Conservation (phyloP, 139 green algal species). For the Auxenochlorella protothecoides region DNA sequence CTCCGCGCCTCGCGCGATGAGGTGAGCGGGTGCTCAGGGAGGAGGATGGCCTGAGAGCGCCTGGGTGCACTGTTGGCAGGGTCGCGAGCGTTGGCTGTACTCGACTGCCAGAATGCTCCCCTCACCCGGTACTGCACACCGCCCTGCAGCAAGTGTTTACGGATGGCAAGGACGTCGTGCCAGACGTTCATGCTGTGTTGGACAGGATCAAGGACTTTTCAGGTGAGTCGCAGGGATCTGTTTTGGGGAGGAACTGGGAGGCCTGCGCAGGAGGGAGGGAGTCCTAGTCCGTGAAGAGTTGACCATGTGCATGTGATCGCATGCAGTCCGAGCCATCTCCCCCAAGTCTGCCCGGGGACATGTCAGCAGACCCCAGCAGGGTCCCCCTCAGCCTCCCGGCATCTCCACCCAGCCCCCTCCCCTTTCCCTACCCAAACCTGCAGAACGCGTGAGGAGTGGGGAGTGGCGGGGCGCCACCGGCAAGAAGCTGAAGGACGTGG, state of each 20-base stretch:
- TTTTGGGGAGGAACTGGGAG: not conserved
- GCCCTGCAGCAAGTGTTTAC: slow-evolving; percentile 6
- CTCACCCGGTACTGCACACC: too few species aligned
- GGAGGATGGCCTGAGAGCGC: slow-evolving; percentile 8
- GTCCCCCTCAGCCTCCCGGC: not conserved
- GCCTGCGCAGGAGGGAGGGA: not conserved
- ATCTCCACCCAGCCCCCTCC: too few species aligned
- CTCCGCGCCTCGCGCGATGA: slow-evolving; percentile 70
- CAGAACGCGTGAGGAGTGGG: slow-evolving; percentile 38
- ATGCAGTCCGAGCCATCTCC: too few species aligned
- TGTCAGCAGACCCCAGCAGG: not conserved
- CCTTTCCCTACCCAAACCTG: not conserved
- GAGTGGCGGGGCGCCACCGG: slow-evolving; percentile 89
- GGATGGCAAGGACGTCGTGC: slow-evolving; percentile 69
- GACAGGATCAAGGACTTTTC: slow-evolving; percentile 96
- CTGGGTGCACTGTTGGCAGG: not conserved
- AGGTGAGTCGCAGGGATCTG: not conserved
- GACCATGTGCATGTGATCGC: too few species aligned
- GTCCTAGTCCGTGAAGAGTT: too few species aligned
- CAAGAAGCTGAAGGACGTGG: slow-evolving; percentile 90
- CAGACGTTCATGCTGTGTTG: slow-evolving; percentile 92
- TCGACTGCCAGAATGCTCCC: too few species aligned
- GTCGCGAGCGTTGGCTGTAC: not conserved
- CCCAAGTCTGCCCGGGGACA: not conserved
- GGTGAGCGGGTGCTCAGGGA: slow-evolving; percentile 61